Evolutionary conservation across 2,329 filamentous ascomycete genomes (phyloP), one percentile per base, ranked within the genome.

Genomic region (Macrophomina phaseolina): DNA sequence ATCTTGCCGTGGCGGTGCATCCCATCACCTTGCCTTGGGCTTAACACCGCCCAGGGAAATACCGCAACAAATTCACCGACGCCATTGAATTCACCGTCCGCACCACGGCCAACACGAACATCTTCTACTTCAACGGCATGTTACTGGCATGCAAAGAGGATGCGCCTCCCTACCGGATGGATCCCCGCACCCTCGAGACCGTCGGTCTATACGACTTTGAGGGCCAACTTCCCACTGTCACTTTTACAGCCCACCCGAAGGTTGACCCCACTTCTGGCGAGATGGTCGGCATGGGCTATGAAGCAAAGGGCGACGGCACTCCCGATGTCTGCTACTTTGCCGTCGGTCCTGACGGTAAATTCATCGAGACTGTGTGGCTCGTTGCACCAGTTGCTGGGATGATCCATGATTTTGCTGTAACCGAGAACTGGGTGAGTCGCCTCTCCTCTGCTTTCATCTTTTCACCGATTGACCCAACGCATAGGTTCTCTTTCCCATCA

Each of bases 331-430:
- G 74, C 56, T 78, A 78, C 51, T 81, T 76, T 58, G 71, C 65
- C 5, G 67, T 81, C 23, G 66, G 67, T 11, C 62, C 71, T 0
- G 69, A 71, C 38, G 78, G 80, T 8, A 73, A 71, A 14, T 71
- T 77, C 5, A 72, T 68, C 0, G 72, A 81, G 55, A 70, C 68
- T 0, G 70, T 74, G 2, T 81, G 79, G 78, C 55, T 80, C 16
- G 70, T 77, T 7, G 70, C 75, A 0, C 80, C 79, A 1, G 73
- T 78, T 1, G 72, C 73, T 2, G 79, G 71, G 0, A 78, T 81
- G 76, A 81, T 82, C 40, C 81, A 82, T 70, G 80, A 82, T 61
- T 79, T 78, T 64, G 79, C 75, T 0, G 73, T 81, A 1, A 82
- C 79, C 0, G 73, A 81, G 5, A 81, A 82, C 52, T 81, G 66